Percentiles rank a stretch among this genome's conserved stretches.
These are phyloP conservation scores for Trichoderma asperellum DNA, from an alignment of 2,329 filamentous ascomycete genomes.

Conservation along the genomic window DNA sequence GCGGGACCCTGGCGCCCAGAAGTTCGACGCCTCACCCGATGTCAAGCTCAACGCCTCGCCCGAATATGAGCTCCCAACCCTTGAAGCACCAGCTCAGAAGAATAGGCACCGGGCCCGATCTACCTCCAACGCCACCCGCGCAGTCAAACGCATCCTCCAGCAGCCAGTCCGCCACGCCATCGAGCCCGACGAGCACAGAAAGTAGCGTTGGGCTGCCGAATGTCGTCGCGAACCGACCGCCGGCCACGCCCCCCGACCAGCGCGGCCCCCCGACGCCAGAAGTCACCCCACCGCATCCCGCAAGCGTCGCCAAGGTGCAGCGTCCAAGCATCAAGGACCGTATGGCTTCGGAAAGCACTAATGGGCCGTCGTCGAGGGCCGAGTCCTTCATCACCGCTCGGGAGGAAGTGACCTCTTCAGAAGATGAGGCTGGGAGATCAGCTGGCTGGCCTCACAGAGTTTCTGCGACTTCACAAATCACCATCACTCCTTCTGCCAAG, in stretches of 20 bases:
- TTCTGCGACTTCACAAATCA: conserved; percentile 51
- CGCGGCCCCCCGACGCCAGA: conserved; percentile 75
- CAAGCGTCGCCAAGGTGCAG: conserved; percentile 47
- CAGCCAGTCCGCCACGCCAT: conserved; percentile 50
- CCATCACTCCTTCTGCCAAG: conserved; percentile 47
- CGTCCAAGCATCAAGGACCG: conserved; percentile 56
- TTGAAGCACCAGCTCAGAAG: conserved; percentile 49
- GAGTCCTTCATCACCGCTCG: conserved; percentile 74
- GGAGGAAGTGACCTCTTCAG: conserved; percentile 66
- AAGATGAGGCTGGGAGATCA: conserved; percentile 56
- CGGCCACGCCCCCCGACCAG: conserved; percentile 66
- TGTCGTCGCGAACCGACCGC: conserved; percentile 46
- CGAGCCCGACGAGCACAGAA: conserved; percentile 48
- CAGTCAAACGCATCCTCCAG: conserved; percentile 63
- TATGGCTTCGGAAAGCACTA: conserved; percentile 56
- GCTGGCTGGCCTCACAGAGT: conserved; percentile 47
- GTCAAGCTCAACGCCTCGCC: neutral
- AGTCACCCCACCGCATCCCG: conserved; percentile 68
- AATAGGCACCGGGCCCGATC: conserved; percentile 51
- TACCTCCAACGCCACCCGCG: conserved; percentile 66
- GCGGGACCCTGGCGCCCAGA: conserved; percentile 38
- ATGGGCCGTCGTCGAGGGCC: conserved; percentile 60
- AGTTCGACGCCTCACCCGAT: conserved; percentile 40
- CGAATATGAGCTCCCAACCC: conserved; percentile 44
- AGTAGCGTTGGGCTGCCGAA: conserved; percentile 46